Conservation (phyloP, 164 flowering plant species). For the Vitis vinifera region ASM3070453v1 NC_081808.1:12252501-12253000, state of each 20-base stretch:
- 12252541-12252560: no score
- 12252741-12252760: conserved; percentile 16
- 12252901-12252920: conserved; percentile 85
- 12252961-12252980: conserved; percentile 99
- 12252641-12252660: no score
- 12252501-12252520: no score
- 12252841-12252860: conserved; percentile 93
- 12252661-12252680: no score
- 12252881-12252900: conserved; percentile 95
- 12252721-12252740: neutral
- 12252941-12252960: conserved; percentile 99
- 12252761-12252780: conserved; percentile 59
- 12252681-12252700: neutral
- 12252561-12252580: no score
- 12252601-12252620: no score
- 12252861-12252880: conserved; percentile 95
- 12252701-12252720: neutral
- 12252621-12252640: no score
- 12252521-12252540: no score
- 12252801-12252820: conserved; percentile 71
- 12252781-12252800: conserved; percentile 56
- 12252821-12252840: conserved; percentile 86
- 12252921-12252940: conserved; percentile 98
- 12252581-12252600: no score
- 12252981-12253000: conserved; percentile 75